Evolutionary conservation across 2,329 filamentous ascomycete genomes (phyloP).

Genomic region (Podosphaera xanthii): DNA sequence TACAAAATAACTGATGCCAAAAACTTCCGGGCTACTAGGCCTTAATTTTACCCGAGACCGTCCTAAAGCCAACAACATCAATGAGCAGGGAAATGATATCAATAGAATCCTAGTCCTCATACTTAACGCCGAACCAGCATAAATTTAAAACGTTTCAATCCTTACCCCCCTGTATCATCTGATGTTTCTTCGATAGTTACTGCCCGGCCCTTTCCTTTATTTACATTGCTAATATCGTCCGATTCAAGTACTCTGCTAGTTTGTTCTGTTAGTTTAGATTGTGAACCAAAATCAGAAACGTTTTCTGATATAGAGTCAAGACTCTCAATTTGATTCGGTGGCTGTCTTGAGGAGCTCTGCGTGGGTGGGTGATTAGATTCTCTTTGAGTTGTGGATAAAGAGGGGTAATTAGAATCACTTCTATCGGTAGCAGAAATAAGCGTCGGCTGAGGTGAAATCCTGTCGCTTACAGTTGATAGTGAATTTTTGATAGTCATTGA

Average conservation of each 20-base stretch:
- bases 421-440: too few species aligned
- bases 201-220: not conserved
- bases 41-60: too few species aligned
- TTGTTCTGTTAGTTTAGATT: not conserved
- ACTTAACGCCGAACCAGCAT: too few species aligned
- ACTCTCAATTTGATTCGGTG: not conserved
- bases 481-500: not conserved
- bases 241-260: not conserved
- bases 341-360: not conserved
- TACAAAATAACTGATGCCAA: too few species aligned
- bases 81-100: too few species aligned
- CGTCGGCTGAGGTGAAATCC: too few species aligned
- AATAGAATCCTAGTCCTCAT: too few species aligned
- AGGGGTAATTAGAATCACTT: not conserved
- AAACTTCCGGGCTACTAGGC: too few species aligned
- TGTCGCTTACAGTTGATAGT: not conserved
- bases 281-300: not conserved
- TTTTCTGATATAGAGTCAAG: not conserved
- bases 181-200: not conserved
- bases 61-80: too few species aligned
- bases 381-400: not conserved
- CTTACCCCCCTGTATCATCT: not conserved
- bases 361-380: not conserved
- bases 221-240: not conserved
- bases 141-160: too few species aligned